phyloP scores from a whole-genome alignment of 2,329 filamentous ascomycete species.

The Microdochium trichocladiopsis region DNA sequence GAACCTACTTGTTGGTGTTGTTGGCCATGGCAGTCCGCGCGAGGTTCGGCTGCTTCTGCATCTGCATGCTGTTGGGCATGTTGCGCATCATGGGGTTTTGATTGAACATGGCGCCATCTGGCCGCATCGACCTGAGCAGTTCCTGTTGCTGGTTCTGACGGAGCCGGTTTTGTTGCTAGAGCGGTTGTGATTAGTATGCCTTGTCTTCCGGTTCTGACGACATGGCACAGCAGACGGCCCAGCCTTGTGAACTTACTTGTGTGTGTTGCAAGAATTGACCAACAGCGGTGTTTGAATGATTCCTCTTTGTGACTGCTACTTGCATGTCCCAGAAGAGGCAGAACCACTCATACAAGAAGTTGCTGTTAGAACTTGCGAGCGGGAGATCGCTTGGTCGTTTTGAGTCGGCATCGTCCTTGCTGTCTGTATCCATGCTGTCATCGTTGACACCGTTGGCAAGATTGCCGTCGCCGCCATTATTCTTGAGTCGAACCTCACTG shows the following conservation, averaged over 20 bases:
- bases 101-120: conserved; percentile 48
- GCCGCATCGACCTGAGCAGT: conserved; percentile 66
- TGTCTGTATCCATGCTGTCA: conserved; percentile 76
- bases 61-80: conserved; percentile 54
- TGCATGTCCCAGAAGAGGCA: conserved; percentile 96
- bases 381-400: conserved; percentile 79
- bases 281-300: conserved; percentile 52
- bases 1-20: conserved; percentile 62
- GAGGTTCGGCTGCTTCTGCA: conserved; percentile 55
- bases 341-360: conserved; percentile 97
- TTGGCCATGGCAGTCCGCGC: conserved; percentile 74
- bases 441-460: conserved; percentile 63
- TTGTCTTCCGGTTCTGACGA: too few relatives aligned
- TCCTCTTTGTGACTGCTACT: conserved; percentile 68
- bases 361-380: conserved; percentile 63
- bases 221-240: conserved; percentile 12
- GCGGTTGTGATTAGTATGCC: conserved; percentile 3
- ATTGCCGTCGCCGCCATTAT: conserved; percentile 62
- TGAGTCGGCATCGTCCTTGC: conserved; percentile 66
- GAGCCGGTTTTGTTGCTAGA: conserved; percentile 59
- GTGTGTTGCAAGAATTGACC: conserved; percentile 75
- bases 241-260: conserved; percentile 52
- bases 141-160: conserved; percentile 73
- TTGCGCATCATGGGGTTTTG: conserved; percentile 60
- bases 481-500: conserved; percentile 58